phyloP scores from a whole-genome alignment of 2,329 filamentous ascomycete genomes.

The Neonectria magnoliae region DNA sequence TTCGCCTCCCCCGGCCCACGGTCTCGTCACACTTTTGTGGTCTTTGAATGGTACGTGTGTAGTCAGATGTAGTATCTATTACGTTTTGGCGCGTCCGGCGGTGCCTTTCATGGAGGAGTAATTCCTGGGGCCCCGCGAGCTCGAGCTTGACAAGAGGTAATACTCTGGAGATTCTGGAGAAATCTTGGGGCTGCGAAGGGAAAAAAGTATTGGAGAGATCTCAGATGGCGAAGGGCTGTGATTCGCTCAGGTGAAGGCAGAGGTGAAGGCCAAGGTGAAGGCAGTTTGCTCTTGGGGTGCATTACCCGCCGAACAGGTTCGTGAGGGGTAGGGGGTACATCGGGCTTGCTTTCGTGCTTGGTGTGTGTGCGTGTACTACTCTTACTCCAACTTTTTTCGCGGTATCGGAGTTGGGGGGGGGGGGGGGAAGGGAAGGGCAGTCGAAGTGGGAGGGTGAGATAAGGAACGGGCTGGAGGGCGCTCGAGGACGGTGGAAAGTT shows the following conservation, averaged over 20 bases:
- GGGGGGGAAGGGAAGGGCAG: not conserved
- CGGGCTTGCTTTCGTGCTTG: not conserved
- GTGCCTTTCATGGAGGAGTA: slow-evolving; percentile 11
- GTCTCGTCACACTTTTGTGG: slow-evolving; percentile 3
- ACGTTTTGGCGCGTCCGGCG: slow-evolving; percentile 34
- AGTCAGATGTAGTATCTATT: slow-evolving; percentile 37
- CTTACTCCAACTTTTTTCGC: slow-evolving; percentile 9
- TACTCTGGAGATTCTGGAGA: slow-evolving; percentile 35
- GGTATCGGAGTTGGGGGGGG: slow-evolving; percentile 14
- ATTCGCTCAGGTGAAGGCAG: slow-evolving; percentile 20
- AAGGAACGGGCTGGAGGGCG: not conserved
- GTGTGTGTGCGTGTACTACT: not conserved
- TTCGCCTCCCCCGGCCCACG: not conserved
- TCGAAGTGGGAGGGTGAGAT: slow-evolving; percentile 10
- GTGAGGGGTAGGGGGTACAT: slow-evolving; percentile 11
- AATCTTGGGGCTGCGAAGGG: slow-evolving; percentile 21
- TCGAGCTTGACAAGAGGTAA: slow-evolving; percentile 18
- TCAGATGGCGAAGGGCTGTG: slow-evolving; percentile 7
- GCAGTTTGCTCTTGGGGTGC: not conserved
- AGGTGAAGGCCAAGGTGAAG: slow-evolving; percentile 24
- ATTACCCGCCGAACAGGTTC: not conserved
- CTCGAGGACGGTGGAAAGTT: not conserved
- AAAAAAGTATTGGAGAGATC: slow-evolving; percentile 4
- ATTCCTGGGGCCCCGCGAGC: slow-evolving; percentile 42
- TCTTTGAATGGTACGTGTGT: slow-evolving; percentile 19